Percentiles rank a stretch among this genome's conserved stretches.
Conservation (phyloP, 1,284 basidiomycete species). For the Schizopora paradoxa region DNA sequence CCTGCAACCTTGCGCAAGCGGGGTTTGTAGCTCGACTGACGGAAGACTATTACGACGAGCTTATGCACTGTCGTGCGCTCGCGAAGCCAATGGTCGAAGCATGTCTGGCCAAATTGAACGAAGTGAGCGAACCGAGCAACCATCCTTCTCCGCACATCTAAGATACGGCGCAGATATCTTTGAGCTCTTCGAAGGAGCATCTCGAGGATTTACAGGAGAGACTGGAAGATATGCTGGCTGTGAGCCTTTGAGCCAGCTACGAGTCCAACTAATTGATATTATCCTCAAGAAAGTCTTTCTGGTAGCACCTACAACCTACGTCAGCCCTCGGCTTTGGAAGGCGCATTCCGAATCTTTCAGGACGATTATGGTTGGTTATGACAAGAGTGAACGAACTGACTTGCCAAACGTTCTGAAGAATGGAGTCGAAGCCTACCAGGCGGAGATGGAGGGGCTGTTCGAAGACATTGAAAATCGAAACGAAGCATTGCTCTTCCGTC, state of each 20-base stretch:
- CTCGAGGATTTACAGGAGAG: conserved; percentile 52
- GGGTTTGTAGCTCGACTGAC: conserved; percentile 75
- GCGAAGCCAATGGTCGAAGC: conserved; percentile 62
- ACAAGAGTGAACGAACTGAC: conserved; percentile 30
- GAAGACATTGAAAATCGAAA: conserved; percentile 63
- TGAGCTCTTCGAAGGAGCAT: conserved; percentile 45
- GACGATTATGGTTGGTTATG: conserved; percentile 28
- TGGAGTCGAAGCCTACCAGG: conserved; percentile 38
- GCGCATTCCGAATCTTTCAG: conserved; percentile 41
- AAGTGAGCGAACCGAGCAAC: conserved; percentile 41
- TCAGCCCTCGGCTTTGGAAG: conserved; percentile 68
- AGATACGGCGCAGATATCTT: conserved; percentile 41
- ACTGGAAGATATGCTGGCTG: conserved; percentile 54
- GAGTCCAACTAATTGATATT: conserved; percentile 1
- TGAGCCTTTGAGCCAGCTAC: conserved; percentile 25
- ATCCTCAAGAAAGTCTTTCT: conserved; percentile 53
- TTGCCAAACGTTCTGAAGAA: conserved; percentile 35
- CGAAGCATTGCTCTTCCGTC: conserved; percentile 73
- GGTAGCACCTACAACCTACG: conserved; percentile 62
- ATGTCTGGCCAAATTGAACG: conserved; percentile 59
- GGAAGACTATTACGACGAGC: conserved; percentile 75
- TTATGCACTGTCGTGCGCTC: conserved; percentile 62
- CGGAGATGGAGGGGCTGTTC: conserved; percentile 44
- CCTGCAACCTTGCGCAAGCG: conserved; percentile 79
- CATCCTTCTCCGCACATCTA: conserved; percentile 4